Evolutionary conservation across 78 protist genomes (phyloP), one percentile per base, ranked within the genome.

Genomic region (Dictyostelium capitatum): DNA sequence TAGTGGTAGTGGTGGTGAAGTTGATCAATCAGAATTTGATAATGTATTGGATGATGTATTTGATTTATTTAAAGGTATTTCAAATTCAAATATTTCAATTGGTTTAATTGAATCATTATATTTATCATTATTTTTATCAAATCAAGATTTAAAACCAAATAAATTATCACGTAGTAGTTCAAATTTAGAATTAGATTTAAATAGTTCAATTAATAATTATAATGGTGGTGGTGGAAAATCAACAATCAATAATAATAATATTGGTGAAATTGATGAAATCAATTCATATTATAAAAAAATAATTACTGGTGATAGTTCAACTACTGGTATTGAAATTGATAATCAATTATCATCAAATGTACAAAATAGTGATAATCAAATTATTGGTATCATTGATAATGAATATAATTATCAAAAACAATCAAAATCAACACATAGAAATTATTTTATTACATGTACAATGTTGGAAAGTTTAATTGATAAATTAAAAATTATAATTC

Each of bases 41-140:
- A 23, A 15, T 28, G 81, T 77, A 5, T 75, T 87, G n/a, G 84
- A 87, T 14, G 84, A 87, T 59, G 83, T 87, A n/a, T 57, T 62
- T 19, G 77, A 87, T 48, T 50, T 87, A 46, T 41, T 87, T 6
- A 74, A 57, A 30, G 92, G 92, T 32, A 64, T 87, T 17, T 87
- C 92, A 19, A 73, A 87, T 56, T 25, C 79, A 62, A 74, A 23
- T 17, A 70, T 87, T 14, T 47, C 92, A 14, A 77, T 87, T n/a
- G 92, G 92, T 20, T 77, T 87, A 47, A 56, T 87, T 19, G 92
- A 87, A 50, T 19, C 92, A 19, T 25, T 87, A 4, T 87, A 87
- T 77, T 5, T 87, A 4, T 87, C 84, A 14, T 14, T 87, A 28
- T 87, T 87, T 32, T 23, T 87, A 10, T 87, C 92, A 6, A 87